A percentile compares a stretch with the other conserved stretches of the same genome.
phyloP scores from a whole-genome alignment of 2,329 filamentous ascomycete species.

The Cladorrhinum sp. region DNA sequence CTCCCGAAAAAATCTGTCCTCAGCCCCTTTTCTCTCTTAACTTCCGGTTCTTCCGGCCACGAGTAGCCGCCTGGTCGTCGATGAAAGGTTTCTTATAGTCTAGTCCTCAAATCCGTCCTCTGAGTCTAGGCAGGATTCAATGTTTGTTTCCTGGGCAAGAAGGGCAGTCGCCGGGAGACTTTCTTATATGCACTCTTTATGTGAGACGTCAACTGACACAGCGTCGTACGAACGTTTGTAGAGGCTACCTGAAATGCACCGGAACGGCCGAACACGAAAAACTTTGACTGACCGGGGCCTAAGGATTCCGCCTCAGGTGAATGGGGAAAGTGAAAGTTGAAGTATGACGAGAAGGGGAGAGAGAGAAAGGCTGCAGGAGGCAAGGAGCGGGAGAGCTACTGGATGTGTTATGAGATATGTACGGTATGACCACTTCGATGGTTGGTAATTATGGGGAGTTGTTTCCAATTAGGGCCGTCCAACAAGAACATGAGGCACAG shows the following conservation, averaged over 20 bases:
- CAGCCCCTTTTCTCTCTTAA: neutral
- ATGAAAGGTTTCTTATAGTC: neutral
- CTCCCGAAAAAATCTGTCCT: neutral
- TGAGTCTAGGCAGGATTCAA: neutral
- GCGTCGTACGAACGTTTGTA: neutral
- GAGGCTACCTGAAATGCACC: constrained; percentile 3
- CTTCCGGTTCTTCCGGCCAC: neutral
- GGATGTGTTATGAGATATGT: neutral
- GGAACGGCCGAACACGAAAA: constrained; percentile 2
- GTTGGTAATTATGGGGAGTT: neutral
- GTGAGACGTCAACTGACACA: constrained; percentile 13
- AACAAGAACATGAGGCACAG: constrained; percentile 7
- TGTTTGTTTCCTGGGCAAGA: neutral
- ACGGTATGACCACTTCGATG: neutral
- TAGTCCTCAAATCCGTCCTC: too few species aligned
- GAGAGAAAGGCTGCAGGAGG: neutral
- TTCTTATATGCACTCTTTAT: constrained; percentile 1
- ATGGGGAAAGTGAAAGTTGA: neutral
- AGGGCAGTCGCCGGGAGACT: neutral
- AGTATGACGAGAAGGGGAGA: neutral
- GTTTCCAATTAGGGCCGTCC: neutral
- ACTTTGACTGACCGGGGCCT: neutral
- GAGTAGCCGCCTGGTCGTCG: neutral
- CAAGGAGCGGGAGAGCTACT: neutral
- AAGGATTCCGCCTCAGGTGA: neutral